phyloP scores from a whole-genome alignment of 2,329 filamentous ascomycete genomes.

The Pezicula radicicola region DNA sequence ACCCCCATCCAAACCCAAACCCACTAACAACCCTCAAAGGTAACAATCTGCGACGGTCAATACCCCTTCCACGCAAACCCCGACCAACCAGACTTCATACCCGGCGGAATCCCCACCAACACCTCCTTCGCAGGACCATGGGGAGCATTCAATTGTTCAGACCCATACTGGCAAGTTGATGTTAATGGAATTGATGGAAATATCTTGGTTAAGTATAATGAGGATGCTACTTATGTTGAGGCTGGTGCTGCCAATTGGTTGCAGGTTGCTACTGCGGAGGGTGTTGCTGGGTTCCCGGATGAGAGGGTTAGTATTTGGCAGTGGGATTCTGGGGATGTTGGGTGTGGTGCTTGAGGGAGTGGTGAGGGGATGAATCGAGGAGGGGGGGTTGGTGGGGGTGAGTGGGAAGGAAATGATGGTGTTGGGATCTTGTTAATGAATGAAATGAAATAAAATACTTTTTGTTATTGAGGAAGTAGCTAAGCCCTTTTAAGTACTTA shows the following conservation, averaged over 20 bases:
- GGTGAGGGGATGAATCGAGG: no score
- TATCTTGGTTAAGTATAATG: slow-evolving; percentile 5
- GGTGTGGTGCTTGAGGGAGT: no score
- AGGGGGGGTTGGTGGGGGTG: no score
- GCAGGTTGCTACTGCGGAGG: slow-evolving; percentile 1
- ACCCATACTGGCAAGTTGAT: slow-evolving; percentile 6
- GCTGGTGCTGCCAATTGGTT: slow-evolving; percentile 4
- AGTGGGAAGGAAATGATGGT: no score
- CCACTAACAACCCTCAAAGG: not conserved
- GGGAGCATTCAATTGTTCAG: slow-evolving; percentile 5
- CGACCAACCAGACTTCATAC: slow-evolving; percentile 3
- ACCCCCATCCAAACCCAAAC: no score
- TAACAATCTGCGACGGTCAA: slow-evolving; percentile 3
- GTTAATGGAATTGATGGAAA: slow-evolving; percentile 3
- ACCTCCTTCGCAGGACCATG: slow-evolving; percentile 8
- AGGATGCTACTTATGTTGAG: slow-evolving; percentile 4
- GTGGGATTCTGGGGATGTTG: slow-evolving; percentile 9
- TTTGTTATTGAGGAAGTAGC: no score
- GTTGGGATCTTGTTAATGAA: no score
- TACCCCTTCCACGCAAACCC: not conserved
- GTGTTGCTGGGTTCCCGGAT: slow-evolving; percentile 3
- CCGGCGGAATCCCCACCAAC: slow-evolving; percentile 9
- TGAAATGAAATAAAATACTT: no score
- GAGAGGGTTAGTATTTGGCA: slow-evolving; percentile 4
- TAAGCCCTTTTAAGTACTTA: no score